A percentile compares a stretch with the other conserved stretches of the same genome.
Conservation (phyloP, 805 yeast genomes). For the Maudiozyma bulderi region DNA sequence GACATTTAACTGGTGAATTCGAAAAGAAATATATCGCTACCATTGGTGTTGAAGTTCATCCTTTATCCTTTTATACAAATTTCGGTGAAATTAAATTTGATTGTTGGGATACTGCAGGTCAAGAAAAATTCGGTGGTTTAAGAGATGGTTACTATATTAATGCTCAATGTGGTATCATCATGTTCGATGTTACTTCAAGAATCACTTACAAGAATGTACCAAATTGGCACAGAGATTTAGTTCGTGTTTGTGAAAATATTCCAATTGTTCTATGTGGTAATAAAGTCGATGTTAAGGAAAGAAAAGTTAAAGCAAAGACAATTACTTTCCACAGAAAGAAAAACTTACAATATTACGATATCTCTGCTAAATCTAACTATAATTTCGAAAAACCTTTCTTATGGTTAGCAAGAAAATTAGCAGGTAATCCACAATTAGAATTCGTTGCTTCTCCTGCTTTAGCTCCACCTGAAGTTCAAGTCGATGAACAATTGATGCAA, state of each 20-base stretch:
- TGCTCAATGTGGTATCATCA: slow-evolving; percentile 99
- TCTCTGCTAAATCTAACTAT: slow-evolving; percentile 98
- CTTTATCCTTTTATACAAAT: slow-evolving; percentile 95
- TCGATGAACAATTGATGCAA: slow-evolving; percentile 92
- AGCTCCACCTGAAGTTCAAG: slow-evolving; percentile 99
- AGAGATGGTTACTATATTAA: slow-evolving; percentile 99
- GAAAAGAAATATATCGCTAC: slow-evolving; percentile 99
- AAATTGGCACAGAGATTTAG: slow-evolving; percentile 99
- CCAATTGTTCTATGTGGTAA: slow-evolving; percentile 99
- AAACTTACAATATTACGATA: slow-evolving; percentile 98
- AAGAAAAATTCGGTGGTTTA: slow-evolving; percentile 98
- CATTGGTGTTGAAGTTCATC: slow-evolving; percentile 98
- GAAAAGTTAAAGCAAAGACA: slow-evolving; percentile 99
- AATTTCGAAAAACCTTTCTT: slow-evolving; percentile 99
- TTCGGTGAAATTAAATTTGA: slow-evolving; percentile 98
- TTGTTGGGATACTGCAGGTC: slow-evolving; percentile 99
- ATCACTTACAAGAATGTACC: slow-evolving; percentile 99
- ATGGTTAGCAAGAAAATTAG: slow-evolving; percentile 99
- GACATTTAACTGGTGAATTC: slow-evolving; percentile 98
- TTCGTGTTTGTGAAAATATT: slow-evolving; percentile 98
- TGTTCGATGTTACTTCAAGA: slow-evolving; percentile 99
- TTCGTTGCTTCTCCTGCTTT: slow-evolving; percentile 98
- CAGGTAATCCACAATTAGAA: slow-evolving; percentile 95
- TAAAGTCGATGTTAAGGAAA: slow-evolving; percentile 99
- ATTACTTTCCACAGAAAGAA: slow-evolving; percentile 99